Conservation (phyloP, 2,329 filamentous ascomycete genomes). For the Ceratocystis cubensis region DNA sequence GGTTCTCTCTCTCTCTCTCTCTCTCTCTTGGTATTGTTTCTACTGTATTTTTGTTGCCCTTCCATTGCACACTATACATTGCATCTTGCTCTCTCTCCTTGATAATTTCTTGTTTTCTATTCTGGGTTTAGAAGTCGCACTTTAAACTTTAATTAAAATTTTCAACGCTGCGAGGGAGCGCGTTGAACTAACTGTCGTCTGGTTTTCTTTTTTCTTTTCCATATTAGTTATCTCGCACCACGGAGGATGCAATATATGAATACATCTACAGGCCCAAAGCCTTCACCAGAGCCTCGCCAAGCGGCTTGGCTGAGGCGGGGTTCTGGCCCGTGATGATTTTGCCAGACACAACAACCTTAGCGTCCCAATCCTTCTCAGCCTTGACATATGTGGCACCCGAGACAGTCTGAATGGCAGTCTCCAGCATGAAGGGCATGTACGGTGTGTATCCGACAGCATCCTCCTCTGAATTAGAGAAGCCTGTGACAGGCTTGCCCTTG, state of each 20-base stretch:
- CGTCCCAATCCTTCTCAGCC: constrained; percentile 38
- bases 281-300: constrained; percentile 41
- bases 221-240: not conserved
- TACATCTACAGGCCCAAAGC: constrained; percentile 27
- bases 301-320: constrained; percentile 38
- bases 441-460: constrained; percentile 36
- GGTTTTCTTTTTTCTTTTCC: not conserved
- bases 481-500: constrained; percentile 45
- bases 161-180: not conserved
- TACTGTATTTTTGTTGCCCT: constrained; percentile 1
- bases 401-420: constrained; percentile 39
- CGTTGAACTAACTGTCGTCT: not conserved
- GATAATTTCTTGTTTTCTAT: not conserved
- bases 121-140: constrained; percentile 2
- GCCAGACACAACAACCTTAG: constrained; percentile 40
- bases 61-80: constrained; percentile 8
- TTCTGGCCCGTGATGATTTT: constrained; percentile 47
- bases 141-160: not conserved
- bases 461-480: constrained; percentile 49
- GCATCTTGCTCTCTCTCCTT: not conserved
- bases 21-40: not conserved
- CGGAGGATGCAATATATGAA: not conserved
- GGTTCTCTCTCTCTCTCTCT: not conserved
- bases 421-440: constrained; percentile 47
- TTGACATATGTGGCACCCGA: constrained; percentile 45